phyloP scores from a whole-genome alignment of 1,284 basidiomycete species.

The Ustilago shanxiensis region DNA sequence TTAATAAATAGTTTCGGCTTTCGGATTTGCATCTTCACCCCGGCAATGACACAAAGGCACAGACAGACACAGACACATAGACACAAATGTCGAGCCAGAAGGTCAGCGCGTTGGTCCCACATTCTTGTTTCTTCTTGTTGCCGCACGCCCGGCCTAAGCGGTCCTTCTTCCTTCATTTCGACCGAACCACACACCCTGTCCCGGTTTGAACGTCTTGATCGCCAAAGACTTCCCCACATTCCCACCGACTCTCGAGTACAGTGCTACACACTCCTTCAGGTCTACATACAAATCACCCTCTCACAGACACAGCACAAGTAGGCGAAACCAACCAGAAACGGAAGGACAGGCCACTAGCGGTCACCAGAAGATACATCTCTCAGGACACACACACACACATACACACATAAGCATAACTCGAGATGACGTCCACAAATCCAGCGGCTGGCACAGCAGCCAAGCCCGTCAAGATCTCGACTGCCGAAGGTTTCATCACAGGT shows the following conservation, averaged over 20 bases:
- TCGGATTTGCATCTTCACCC: not conserved
- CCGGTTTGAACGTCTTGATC: not conserved
- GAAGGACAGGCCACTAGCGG: not conserved
- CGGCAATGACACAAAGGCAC: not conserved
- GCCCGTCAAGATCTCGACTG: conserved; percentile 55
- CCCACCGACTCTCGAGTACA: no score
- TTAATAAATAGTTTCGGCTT: not conserved
- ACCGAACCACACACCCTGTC: not conserved
- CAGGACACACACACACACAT: not conserved
- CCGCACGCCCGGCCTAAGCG: not conserved
- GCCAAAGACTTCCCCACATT: not conserved
- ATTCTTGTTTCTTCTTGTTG: not conserved
- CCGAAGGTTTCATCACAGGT: conserved; percentile 56
- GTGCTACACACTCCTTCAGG: no score
- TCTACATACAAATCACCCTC: not conserved
- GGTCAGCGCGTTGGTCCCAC: no score
- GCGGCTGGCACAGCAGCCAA: conserved; percentile 21
- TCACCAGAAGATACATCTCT: no score
- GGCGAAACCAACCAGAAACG: not conserved
- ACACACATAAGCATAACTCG: not conserved
- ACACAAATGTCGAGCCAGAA: no score
- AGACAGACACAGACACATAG: no score
- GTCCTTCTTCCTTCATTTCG: not conserved
- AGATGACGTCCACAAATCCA: conserved; percentile 23
- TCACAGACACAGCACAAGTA: not conserved